Base-by-base conservation (phyloP, 805 yeast genomes). In the Saturnispora bothae region DNA sequence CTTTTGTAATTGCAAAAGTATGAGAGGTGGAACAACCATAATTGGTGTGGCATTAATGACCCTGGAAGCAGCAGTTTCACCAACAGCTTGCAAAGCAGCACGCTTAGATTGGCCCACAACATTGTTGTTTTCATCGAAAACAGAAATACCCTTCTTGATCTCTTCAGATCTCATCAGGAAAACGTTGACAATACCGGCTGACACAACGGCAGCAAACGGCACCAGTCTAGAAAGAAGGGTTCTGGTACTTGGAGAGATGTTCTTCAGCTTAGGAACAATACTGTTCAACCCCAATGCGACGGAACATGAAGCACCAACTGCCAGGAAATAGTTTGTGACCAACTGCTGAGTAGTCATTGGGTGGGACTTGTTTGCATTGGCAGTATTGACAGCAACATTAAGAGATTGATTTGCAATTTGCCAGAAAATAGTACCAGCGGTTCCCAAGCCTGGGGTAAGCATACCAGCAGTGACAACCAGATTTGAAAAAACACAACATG, bases 171-270 rank as follows among this genome's bases (percentile, higher is more conserved):
- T 76, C 98, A 92, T 92, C 43, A 94, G 69, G 52, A 84, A 85
- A n/a, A 92, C 96, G 49, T 92, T 92, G 28, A 86, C 94, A 25
- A 92, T 68, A 55, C 98, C 97, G 1, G 99, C 99, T 37, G 92
- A 78, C 1, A 88, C 96, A 26, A 92, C 99, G 2, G 99, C 99
- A 0, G 97, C 97, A 64, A 92, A 92, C 5, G 99, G 99, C 10
- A 92, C 95, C 41, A 92, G 68, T 48, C 99, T 78, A 30, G 88
- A 79, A 40, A 92, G 61, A 22, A 88, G 68, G 48, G 79, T 61
- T 53, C 68, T 76, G 2, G 96, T 75, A 42, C 65, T 65, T 2
- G 94, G 77, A n/a, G 71, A 58, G n/a, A 92, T 54, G 25, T 69
- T 65, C 49, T 72, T 81, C 52, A 92, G 65, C 46, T 80, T 71